phyloP scores from a whole-genome alignment of 73 alveolate species.

The Paraurostyla sp. region DNA sequence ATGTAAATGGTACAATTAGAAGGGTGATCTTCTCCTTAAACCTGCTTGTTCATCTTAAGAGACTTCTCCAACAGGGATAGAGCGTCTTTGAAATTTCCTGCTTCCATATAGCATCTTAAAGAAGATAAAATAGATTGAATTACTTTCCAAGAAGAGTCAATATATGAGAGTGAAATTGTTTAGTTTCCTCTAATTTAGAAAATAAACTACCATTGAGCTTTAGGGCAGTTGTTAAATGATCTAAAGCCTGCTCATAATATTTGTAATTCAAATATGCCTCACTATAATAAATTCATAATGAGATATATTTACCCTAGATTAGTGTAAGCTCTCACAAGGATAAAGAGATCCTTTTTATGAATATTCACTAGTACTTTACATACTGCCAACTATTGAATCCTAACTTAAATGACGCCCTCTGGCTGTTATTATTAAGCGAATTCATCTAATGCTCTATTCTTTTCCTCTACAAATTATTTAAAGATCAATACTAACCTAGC shows the following conservation, averaged over 20 bases:
- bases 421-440: constrained; percentile 73
- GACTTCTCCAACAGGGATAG: constrained; percentile 87
- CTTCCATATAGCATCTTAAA: constrained; percentile 85
- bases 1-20: constrained; percentile 58
- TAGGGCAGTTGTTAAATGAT: constrained; percentile 91
- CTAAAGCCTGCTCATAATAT: constrained; percentile 92
- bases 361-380: constrained; percentile 87
- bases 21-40: constrained; percentile 78
- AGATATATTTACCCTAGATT: constrained; percentile 74
- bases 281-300: background rate
- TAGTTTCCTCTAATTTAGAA: constrained; percentile 83
- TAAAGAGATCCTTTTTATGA: constrained; percentile 83
- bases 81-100: constrained; percentile 88
- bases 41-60: constrained; percentile 82
- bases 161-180: constrained; percentile 85
- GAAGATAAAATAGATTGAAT: background rate
- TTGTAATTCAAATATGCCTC: constrained; percentile 88
- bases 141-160: constrained; percentile 89
- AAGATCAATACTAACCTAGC: constrained; percentile 37
- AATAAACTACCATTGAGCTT: constrained; percentile 87
- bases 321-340: constrained; percentile 88
- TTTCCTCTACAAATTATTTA: constrained; percentile 72
- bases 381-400: constrained; percentile 87
- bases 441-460: constrained; percentile 81
- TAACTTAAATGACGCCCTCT: constrained; percentile 79